These are phyloP conservation scores for Leptomonas pyrrhocoris DNA, from an alignment of 208 protist genomes.

Conservation along the genomic window DNA sequence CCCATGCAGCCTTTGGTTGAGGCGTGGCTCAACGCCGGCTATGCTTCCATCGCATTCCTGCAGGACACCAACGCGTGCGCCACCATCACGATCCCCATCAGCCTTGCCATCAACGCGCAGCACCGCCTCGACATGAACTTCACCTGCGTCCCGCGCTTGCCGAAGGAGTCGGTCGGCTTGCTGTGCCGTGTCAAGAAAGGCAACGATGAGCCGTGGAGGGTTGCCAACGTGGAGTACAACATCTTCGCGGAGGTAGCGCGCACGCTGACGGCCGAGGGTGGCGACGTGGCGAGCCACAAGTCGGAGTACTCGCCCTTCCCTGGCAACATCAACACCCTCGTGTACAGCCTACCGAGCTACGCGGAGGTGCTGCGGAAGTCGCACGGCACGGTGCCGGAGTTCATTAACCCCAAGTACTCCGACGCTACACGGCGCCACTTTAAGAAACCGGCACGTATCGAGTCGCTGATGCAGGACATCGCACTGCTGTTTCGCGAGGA, in stretches of 20 bases:
- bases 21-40: constrained; percentile 53
- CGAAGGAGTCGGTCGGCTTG: constrained; percentile 82
- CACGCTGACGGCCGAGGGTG: constrained; percentile 44
- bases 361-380: constrained; percentile 49
- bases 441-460: constrained; percentile 82
- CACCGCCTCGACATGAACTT: constrained; percentile 88
- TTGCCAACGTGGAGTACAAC: constrained; percentile 89
- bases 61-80: constrained; percentile 94
- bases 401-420: constrained; percentile 95
- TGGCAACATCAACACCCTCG: constrained; percentile 93
- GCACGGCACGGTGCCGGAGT: constrained; percentile 87
- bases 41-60: constrained; percentile 88
- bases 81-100: constrained; percentile 72
- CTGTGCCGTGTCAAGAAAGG: constrained; percentile 49
- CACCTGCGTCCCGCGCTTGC: constrained; percentile 86
- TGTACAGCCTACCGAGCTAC: constrained; percentile 79
- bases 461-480: constrained; percentile 93
- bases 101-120: constrained; percentile 75
- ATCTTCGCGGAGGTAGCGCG: constrained; percentile 67
- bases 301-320: constrained; percentile 84
- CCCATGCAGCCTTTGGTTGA: constrained; percentile 41
- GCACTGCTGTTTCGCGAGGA: constrained; percentile 61
- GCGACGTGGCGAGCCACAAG: constrained; percentile 40
- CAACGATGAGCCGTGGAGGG: constrained; percentile 35
- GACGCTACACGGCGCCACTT: constrained; percentile 63